Base-by-base conservation (phyloP, 305 asterid genomes). In the Fraxinus latifolia region DNA sequence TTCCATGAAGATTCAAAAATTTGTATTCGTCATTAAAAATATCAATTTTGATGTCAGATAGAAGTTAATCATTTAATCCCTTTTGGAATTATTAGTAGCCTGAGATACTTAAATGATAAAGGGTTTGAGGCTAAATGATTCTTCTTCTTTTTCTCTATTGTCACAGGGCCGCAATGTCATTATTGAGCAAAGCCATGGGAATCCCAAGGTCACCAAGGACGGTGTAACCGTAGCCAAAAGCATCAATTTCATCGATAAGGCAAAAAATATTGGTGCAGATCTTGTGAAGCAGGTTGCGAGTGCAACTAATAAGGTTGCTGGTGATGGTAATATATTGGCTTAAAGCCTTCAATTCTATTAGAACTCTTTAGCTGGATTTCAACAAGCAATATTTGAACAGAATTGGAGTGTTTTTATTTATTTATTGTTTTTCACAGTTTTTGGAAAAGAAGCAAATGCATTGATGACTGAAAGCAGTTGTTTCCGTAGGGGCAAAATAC, bases 201-300 rank as follows among this genome's bases (percentile, higher is more conserved):
- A 81, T 39, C 98, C 96, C 74, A 90, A 91, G 88, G 89, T 94
- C 89, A 94, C 98, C 25, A 94, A 94, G 87, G 98, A 94, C 85
- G 98, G 97, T 71, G 98, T 89, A 62, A 92, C 97, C 42, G 97
- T 94, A 83, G 98, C 98, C 80, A 93, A 89, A 86, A 92, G 96
- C 89, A 91, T 94, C 77, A 89, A 77, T 21, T 93, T 94, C 78
- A 67, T 87, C 39, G 89, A 93, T 36, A 93, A 88, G 87, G 87
- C 94, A 50, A 95, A 95, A 87, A 93, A 93, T 86, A 4, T 91
- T 31, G 98, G 98, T 44, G 98, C 98, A 34, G 90, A 91, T 19
- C 94, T 93, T 58, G 95, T 95, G 89, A 95, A 95, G 91, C 93
- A 91, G 89, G 98, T 95, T 36, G 98, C 97, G 0, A 89, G 88